phyloP scores from a whole-genome alignment of 2,329 filamentous ascomycete species.

The Fusarium torreyae region DNA sequence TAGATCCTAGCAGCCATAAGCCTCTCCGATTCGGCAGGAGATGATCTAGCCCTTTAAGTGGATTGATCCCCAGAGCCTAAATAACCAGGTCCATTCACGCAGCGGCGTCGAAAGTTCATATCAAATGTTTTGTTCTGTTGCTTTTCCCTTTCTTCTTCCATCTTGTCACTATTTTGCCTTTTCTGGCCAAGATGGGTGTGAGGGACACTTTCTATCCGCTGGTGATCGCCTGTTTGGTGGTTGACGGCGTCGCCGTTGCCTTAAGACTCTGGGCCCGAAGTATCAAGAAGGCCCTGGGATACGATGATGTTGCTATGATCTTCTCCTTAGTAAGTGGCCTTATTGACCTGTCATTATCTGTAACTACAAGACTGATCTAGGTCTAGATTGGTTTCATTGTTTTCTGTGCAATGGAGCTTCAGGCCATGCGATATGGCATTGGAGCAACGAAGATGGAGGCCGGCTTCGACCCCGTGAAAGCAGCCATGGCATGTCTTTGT shows the following conservation, averaged over 20 bases:
- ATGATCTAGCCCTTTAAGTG: neutral
- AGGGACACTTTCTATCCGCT: neutral
- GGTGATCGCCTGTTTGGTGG: neutral
- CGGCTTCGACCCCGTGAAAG: neutral
- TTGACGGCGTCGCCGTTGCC: neutral
- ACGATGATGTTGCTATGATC: neutral
- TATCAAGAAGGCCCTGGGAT: conserved; percentile 1
- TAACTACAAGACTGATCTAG: neutral
- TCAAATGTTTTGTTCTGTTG: neutral
- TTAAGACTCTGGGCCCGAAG: neutral
- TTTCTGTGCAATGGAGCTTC: conserved; percentile 4
- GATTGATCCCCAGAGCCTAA: neutral
- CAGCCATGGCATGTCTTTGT: neutral
- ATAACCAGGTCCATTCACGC: neutral
- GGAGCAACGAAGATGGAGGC: neutral
- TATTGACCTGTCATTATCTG: too few species aligned
- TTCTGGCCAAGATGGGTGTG: neutral
- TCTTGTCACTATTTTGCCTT: neutral
- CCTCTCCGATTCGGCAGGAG: neutral
- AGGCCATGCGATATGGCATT: conserved; percentile 4
- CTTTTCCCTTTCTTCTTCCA: neutral
- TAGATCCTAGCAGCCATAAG: neutral
- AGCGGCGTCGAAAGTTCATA: neutral
- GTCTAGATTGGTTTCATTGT: neutral
- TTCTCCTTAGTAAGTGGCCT: neutral